Conservation (phyloP, 2,329 filamentous ascomycete genomes). For the Aureobasidium sp. region DNA sequence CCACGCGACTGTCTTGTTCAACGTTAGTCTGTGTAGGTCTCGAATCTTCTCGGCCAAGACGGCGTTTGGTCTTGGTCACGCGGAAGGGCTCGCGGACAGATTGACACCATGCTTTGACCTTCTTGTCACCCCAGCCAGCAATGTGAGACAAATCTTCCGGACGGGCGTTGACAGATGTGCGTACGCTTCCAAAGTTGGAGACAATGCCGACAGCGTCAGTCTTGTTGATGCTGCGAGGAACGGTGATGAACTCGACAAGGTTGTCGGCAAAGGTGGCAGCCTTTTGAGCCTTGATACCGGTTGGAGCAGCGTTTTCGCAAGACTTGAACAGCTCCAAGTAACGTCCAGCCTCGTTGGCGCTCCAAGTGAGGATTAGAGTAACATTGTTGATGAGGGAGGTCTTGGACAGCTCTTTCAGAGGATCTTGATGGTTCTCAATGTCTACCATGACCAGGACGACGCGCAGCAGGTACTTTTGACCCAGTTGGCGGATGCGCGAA, state of each 20-base stretch:
- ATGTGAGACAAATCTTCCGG: slow-evolving; percentile 78
- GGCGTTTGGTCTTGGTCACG: slow-evolving; percentile 58
- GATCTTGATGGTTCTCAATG: slow-evolving; percentile 88
- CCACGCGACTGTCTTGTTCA: slow-evolving; percentile 22
- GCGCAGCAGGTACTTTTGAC: slow-evolving; percentile 79
- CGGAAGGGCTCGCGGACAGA: slow-evolving; percentile 82
- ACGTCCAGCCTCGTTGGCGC: slow-evolving; percentile 81
- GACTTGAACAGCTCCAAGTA: slow-evolving; percentile 95
- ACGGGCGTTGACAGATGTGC: slow-evolving; percentile 78
- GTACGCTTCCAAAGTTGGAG: slow-evolving; percentile 83
- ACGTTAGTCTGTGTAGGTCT: slow-evolving; percentile 21
- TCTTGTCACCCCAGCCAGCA: slow-evolving; percentile 92
- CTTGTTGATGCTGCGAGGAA: slow-evolving; percentile 85
- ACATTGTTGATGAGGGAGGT: slow-evolving; percentile 88
- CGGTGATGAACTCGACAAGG: slow-evolving; percentile 86
- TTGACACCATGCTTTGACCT: slow-evolving; percentile 77
- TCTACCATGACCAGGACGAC: slow-evolving; percentile 88
- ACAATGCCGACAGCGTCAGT: slow-evolving; percentile 87
- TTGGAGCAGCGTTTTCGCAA: slow-evolving; percentile 77
- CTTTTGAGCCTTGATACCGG: slow-evolving; percentile 79
- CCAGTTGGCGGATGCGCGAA: slow-evolving; percentile 76
- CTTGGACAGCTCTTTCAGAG: slow-evolving; percentile 82
- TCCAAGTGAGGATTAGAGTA: slow-evolving; percentile 90
- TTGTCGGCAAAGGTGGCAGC: slow-evolving; percentile 77
- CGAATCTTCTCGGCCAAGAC: slow-evolving; percentile 32